Conservation (phyloP, 2,329 filamentous ascomycete species). For the Beauveria bassiana region DNA sequence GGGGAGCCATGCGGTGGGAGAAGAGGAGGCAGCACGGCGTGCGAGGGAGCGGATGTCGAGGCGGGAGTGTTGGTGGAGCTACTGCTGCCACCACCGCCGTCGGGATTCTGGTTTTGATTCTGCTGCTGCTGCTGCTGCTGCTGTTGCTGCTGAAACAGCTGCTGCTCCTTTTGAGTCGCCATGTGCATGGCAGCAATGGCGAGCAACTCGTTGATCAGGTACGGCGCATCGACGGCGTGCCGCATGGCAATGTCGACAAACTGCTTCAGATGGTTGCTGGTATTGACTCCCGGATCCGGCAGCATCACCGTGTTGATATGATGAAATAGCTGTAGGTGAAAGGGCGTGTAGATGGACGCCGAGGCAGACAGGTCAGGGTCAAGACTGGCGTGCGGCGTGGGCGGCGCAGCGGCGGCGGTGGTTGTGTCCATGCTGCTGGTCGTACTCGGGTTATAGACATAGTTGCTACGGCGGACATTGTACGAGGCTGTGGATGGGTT, state of each 20-base stretch:
- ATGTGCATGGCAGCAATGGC: constrained; percentile 36
- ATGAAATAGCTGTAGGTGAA: constrained; percentile 33
- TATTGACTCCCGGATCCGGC: constrained; percentile 15
- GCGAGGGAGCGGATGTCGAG: constrained; percentile 10
- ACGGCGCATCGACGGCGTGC: constrained; percentile 29
- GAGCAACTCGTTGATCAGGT: constrained; percentile 39
- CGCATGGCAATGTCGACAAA: constrained; percentile 26
- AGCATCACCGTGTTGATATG: constrained; percentile 24
- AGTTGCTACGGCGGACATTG: constrained; percentile 4
- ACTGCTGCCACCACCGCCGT: not conserved
- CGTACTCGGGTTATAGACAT: not conserved
- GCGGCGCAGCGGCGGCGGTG: not conserved
- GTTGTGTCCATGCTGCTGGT: not conserved
- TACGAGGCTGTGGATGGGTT: not conserved
- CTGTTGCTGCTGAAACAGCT: constrained; percentile 8
- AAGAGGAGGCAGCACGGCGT: constrained; percentile 6
- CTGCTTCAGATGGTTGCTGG: constrained; percentile 15
- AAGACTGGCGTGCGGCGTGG: not conserved
- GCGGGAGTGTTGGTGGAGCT: constrained; percentile 12
- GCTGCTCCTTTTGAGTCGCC: constrained; percentile 16
- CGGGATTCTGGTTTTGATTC: not conserved
- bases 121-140: not conserved
- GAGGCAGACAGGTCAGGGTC: constrained; percentile 11
- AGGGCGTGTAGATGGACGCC: constrained; percentile 24
- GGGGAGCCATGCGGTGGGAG: constrained; percentile 11